A percentile compares a stretch with the other conserved stretches of the same genome.
phyloP scores from a whole-genome alignment of 768 basidiomycete genomes.

The Collybia sp. region DNA sequence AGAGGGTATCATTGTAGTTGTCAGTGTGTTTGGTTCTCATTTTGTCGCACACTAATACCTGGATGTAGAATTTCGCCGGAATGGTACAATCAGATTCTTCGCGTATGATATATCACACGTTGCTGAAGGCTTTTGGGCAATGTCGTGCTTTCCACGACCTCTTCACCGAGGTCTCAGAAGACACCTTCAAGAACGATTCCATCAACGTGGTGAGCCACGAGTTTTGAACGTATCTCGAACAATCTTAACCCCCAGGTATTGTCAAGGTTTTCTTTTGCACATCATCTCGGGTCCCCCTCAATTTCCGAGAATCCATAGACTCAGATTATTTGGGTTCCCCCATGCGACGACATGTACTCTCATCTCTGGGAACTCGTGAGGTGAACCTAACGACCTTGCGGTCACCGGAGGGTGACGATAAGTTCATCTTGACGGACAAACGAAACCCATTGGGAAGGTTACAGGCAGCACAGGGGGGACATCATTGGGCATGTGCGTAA shows the following conservation, averaged over 20 bases:
- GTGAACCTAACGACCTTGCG: conserved; percentile 39
- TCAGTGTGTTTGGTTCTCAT: conserved; percentile 31
- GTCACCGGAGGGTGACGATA: conserved; percentile 31
- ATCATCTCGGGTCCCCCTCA: conserved; percentile 42
- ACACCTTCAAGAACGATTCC: conserved; percentile 47
- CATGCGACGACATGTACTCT: conserved; percentile 58
- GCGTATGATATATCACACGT: conserved; percentile 62
- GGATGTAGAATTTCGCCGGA: conserved; percentile 80
- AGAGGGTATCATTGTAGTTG: conserved; percentile 78
- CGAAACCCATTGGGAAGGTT: conserved; percentile 59
- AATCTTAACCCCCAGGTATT: background rate
- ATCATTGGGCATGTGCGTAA: conserved; percentile 73
- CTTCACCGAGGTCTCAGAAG: conserved; percentile 35
- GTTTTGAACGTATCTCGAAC: background rate
- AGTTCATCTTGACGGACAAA: conserved; percentile 56
- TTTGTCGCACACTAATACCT: background rate
- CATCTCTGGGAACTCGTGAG: conserved; percentile 48
- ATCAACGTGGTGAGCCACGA: conserved; percentile 63
- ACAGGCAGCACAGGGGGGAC: conserved; percentile 58
- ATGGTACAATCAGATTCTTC: conserved; percentile 55
- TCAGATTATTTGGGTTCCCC: conserved; percentile 67
- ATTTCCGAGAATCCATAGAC: conserved; percentile 50
- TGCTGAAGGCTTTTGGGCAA: conserved; percentile 64
- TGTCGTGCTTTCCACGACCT: conserved; percentile 86
- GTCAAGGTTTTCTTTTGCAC: conserved; percentile 82